Evolutionary conservation across 805 yeast genomes (phyloP), one percentile per base, ranked within the genome.

Genomic region (Candida andamanensis): DNA sequence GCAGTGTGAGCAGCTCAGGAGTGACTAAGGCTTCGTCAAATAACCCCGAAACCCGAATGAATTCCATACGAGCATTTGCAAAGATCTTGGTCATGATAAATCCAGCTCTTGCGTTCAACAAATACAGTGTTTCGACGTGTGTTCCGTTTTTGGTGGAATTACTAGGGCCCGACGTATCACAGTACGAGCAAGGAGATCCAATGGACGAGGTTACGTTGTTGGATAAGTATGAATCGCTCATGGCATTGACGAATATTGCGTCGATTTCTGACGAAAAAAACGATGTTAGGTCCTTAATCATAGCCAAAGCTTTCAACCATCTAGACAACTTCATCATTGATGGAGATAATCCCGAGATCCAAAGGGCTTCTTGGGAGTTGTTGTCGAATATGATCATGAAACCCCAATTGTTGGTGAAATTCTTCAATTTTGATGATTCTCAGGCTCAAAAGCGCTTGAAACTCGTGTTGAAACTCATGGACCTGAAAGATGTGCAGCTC

Each of bases 211-310:
- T 61, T 13, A 53, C 65, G 1, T 40, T 42, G 3, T 42, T 68
- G 10, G 80, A 74, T 36, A 64, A 69, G 14, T 72, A 69, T 42
- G 81, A 78, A 44, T 60, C 78, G 0, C 55, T 84, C 24, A 48
- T 79, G 15, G 85, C 89, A 0, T 61, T 83, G 17, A 83, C 90
- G 1, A 84, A 83, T 51, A 42, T 80, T 6, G 72, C 85, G 0
- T 67, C 85, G 0, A 37, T 65, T 2, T 61, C 60, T 8, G 59
- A 63, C 4, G 17, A 28, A 5, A 29, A 35, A 10, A 54, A 52
- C 10, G 64, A 67, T 7, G 56, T 68, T 17, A 60, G 52, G 9
- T 56, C 67, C 4, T 51, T 56, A 27, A 52, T 60, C 3, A 50
- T 59, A 5, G 58, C 65, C 29, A 75, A 78, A 71, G 44, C 63